These are phyloP conservation scores for Leishmania lainsoni DNA, from an alignment of 208 protist species.

Conservation along the genomic window DNA sequence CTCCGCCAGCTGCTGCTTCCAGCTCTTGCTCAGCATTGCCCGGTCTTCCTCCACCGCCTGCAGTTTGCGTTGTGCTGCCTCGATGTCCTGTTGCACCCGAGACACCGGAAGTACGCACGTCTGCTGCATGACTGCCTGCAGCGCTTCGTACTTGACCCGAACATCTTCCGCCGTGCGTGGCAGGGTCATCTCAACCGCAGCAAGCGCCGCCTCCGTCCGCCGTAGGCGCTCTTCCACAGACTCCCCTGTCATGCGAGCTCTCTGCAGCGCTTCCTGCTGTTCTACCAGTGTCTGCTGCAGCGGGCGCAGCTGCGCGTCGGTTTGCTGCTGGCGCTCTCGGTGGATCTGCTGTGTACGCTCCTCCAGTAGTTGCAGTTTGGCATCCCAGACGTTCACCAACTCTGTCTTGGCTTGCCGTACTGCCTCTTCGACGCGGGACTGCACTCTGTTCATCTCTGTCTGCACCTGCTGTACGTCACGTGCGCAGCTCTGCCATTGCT, in stretches of 20 bases:
- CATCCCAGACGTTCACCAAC: conserved; percentile 7
- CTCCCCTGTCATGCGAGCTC: conserved; percentile 6
- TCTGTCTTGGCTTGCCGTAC: conserved; percentile 24
- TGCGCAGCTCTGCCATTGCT: conserved; percentile 15
- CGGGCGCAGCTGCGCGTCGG: conserved; percentile 17
- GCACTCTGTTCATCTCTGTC: neutral
- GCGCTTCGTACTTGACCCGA: conserved; percentile 19
- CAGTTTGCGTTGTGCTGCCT: conserved; percentile 20
- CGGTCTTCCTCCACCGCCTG: conserved; percentile 24
- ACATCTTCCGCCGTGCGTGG: conserved; percentile 9
- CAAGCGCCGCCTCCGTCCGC: conserved; percentile 15
- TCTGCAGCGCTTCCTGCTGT: conserved; percentile 24
- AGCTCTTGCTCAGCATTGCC: conserved; percentile 18
- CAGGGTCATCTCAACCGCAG: conserved; percentile 23
- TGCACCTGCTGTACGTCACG: conserved; percentile 25
- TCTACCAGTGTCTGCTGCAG: conserved; percentile 27
- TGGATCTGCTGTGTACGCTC: conserved; percentile 13
- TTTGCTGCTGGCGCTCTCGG: conserved; percentile 18
- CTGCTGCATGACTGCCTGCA: conserved; percentile 24
- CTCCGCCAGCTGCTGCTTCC: conserved; percentile 30
- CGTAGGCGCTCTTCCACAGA: conserved; percentile 32
- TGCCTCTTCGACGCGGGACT: conserved; percentile 13
- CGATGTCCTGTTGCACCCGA: conserved; percentile 32
- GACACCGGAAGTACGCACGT: conserved; percentile 18
- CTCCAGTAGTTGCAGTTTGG: conserved; percentile 10